Conservation (phyloP, 2,329 filamentous ascomycete species). For the Cladosporium halotolerans region DNA sequence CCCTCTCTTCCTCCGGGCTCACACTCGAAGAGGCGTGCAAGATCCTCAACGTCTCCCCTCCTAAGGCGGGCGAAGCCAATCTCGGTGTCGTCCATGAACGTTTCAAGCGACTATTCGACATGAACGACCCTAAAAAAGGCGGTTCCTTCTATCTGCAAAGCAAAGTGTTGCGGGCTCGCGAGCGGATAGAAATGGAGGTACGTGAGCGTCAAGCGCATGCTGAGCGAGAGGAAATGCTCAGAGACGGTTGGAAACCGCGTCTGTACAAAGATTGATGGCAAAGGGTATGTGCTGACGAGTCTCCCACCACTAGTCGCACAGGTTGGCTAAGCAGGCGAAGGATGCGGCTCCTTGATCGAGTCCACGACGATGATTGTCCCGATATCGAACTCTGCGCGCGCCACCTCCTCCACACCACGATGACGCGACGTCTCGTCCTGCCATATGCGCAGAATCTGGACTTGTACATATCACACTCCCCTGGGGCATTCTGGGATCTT, state of each 20-base stretch:
- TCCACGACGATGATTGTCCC: background rate
- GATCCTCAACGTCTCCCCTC: slow-evolving; percentile 92
- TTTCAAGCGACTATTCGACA: slow-evolving; percentile 92
- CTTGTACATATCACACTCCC: slow-evolving; percentile 7
- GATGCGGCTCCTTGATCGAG: background rate
- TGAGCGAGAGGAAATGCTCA: slow-evolving; percentile 68
- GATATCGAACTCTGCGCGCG: too few species aligned
- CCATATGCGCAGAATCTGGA: background rate
- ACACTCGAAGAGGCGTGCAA: slow-evolving; percentile 95
- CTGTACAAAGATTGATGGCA: slow-evolving; percentile 74
- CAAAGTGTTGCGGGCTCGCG: slow-evolving; percentile 85
- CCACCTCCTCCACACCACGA: too few species aligned
- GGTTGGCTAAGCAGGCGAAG: slow-evolving; percentile 13
- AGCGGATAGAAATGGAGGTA: slow-evolving; percentile 85
- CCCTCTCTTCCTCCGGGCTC: slow-evolving; percentile 63
- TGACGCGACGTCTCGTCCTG: background rate
- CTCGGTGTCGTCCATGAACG: slow-evolving; percentile 73
- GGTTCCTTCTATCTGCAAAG: slow-evolving; percentile 98
- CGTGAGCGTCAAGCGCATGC: slow-evolving; percentile 64
- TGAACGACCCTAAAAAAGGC: slow-evolving; percentile 90
- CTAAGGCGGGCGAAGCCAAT: slow-evolving; percentile 68
- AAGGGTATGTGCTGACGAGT: slow-evolving; percentile 15
- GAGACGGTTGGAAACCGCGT: slow-evolving; percentile 90
- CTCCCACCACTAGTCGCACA: slow-evolving; percentile 9
- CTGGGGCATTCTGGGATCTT: background rate